These are phyloP conservation scores for Chloranthus sessilifolius DNA, from an alignment of 164 flowering plant species.

Conservation along the genomic window DNA sequence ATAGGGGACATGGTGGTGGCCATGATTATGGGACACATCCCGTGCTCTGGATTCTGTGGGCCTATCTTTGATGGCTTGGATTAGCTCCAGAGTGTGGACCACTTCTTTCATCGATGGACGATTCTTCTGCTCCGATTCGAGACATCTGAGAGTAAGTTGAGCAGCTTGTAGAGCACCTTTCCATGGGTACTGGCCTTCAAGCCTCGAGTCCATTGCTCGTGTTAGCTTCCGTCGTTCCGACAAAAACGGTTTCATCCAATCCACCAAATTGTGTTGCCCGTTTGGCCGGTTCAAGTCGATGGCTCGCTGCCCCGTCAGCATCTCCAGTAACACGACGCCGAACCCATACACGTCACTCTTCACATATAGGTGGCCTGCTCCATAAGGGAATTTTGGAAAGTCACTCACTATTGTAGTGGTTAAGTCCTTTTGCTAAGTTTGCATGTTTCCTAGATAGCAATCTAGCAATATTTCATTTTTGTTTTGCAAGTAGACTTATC, in stretches of 20 bases:
- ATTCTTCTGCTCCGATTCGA: conserved; percentile 40
- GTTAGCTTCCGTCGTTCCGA: conserved; percentile 39
- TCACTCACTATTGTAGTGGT: too few species aligned
- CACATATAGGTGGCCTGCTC: conserved; percentile 82
- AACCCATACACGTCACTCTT: conserved; percentile 83
- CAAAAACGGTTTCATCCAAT: conserved; percentile 62
- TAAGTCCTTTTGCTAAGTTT: too few species aligned
- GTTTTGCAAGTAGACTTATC: too few species aligned
- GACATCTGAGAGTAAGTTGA: conserved; percentile 52
- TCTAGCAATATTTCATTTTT: too few species aligned
- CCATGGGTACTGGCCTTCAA: conserved; percentile 47
- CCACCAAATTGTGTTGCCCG: conserved; percentile 45
- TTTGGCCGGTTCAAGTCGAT: conserved; percentile 54
- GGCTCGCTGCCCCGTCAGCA: conserved; percentile 60
- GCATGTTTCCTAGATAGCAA: too few species aligned
- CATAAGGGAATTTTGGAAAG: neutral
- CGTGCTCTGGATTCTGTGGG: conserved; percentile 25
- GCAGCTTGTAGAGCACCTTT: conserved; percentile 46
- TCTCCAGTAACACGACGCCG: conserved; percentile 73
- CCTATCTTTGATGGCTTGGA: conserved; percentile 30
- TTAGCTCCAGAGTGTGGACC: conserved; percentile 38
- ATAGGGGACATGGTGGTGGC: neutral
- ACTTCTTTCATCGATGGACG: conserved; percentile 78
- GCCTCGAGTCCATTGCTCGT: conserved; percentile 39
- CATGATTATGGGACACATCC: conserved; percentile 4